These are phyloP conservation scores for Corynespora cassiicola DNA, from an alignment of 2,329 filamentous ascomycete species.

Conservation along the genomic window DNA sequence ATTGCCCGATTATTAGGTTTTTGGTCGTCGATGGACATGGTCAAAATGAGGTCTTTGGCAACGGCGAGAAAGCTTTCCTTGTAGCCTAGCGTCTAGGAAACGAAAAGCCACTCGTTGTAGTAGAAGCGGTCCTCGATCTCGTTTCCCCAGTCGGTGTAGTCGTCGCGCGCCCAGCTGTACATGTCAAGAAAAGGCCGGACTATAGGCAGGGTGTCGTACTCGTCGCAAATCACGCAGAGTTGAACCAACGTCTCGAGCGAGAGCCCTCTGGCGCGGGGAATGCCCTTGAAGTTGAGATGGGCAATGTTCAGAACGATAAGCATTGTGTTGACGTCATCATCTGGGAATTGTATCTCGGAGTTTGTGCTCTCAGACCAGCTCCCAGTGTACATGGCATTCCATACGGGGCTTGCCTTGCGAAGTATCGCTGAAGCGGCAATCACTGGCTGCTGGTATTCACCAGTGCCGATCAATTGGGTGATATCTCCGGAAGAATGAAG, in stretches of 20 bases:
- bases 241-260: constrained; percentile 23
- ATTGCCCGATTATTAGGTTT: no score
- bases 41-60: constrained; percentile 9
- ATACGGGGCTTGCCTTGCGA: constrained; percentile 24
- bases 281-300: constrained; percentile 27
- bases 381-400: constrained; percentile 23
- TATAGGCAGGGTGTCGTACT: constrained; percentile 31
- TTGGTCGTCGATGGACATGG: no score
- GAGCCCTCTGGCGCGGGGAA: constrained; percentile 22
- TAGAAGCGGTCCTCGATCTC: constrained; percentile 9
- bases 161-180: constrained; percentile 16
- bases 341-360: constrained; percentile 32
- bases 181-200: constrained; percentile 34
- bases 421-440: constrained; percentile 17
- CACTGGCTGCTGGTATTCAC: constrained; percentile 14
- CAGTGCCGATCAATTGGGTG: constrained; percentile 12
- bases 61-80: constrained; percentile 15
- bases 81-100: constrained; percentile 24
- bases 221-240: constrained; percentile 36
- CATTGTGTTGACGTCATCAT: constrained; percentile 36
- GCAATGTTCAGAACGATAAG: constrained; percentile 34
- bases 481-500: constrained; percentile 10
- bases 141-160: no score
- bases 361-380: constrained; percentile 15
- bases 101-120: constrained; percentile 15